A percentile compares a stretch with the other conserved stretches of the same genome.
Evolutionary conservation across 2,329 filamentous ascomycete genomes (phyloP).

Genomic region (Botrytis paeoniae): DNA sequence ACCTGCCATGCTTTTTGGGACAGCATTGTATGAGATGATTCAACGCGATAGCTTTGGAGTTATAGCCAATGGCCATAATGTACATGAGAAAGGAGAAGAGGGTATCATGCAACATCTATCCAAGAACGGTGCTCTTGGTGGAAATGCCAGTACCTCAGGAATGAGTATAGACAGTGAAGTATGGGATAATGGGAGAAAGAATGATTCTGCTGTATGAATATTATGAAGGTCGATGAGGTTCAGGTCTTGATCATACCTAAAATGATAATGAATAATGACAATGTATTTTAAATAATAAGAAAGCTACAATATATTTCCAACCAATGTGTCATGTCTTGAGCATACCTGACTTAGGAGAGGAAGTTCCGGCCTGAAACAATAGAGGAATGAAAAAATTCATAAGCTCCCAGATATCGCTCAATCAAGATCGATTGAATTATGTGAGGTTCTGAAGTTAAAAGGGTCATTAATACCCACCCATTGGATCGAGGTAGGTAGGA

Average conservation of each 20-base stretch:
- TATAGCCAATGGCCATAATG: slow-evolving; percentile 48
- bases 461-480: background rate
- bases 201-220: slow-evolving; percentile 13
- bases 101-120: slow-evolving; percentile 46
- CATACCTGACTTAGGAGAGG: too few species aligned
- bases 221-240: background rate
- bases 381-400: background rate
- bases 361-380: background rate
- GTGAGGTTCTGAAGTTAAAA: background rate
- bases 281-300: background rate
- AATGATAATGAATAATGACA: background rate
- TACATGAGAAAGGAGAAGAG: slow-evolving; percentile 51
- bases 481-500: background rate
- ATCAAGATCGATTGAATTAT: background rate
- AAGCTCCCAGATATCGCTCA: background rate
- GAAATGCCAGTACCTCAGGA: background rate
- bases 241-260: background rate
- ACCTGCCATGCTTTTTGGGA: slow-evolving; percentile 55
- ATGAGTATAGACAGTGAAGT: slow-evolving; percentile 6
- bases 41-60: slow-evolving; percentile 52
- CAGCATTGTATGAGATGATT: slow-evolving; percentile 52
- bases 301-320: background rate
- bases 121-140: slow-evolving; percentile 38
- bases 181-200: slow-evolving; percentile 9
- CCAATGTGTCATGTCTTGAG: background rate